phyloP scores from a whole-genome alignment of 164 flowering plant genomes.

The Macadamia integrifolia region DNA sequence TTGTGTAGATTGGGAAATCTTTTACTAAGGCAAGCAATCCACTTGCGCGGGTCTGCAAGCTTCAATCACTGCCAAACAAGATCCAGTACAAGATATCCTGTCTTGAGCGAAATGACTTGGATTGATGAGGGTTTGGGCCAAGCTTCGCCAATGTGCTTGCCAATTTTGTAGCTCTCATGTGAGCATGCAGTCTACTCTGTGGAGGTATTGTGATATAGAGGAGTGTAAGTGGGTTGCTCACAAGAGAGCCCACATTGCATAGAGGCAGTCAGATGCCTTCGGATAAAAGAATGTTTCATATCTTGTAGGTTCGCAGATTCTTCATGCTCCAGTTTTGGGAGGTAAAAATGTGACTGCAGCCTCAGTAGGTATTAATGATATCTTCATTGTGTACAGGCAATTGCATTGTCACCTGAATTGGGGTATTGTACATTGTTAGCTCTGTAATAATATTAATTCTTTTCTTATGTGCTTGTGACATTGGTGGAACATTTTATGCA shows the following conservation, averaged over 20 bases:
- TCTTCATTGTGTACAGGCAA: not conserved
- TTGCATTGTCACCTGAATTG: not conserved
- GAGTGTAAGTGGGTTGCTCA: not conserved
- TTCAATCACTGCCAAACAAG: not conserved
- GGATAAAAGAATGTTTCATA: too few species aligned
- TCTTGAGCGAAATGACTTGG: not conserved
- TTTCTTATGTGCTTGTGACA: not conserved
- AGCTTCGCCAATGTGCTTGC: not conserved
- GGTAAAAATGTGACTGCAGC: not conserved
- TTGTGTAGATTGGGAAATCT: not conserved
- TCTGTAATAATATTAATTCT: not conserved
- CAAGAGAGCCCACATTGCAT: too few species aligned
- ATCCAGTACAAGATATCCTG: not conserved
- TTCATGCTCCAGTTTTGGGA: not conserved
- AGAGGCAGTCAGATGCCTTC: too few species aligned
- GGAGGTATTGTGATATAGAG: not conserved
- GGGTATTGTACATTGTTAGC: not conserved
- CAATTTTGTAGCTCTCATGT: not conserved
- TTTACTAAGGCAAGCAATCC: not conserved
- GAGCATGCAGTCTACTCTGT: not conserved
- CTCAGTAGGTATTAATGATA: not conserved
- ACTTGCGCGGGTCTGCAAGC: not conserved
- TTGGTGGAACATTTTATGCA: too few species aligned
- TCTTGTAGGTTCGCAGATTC: too few species aligned
- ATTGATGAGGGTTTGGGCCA: not conserved